Evolutionary conservation across 1,139 yeast genomes (phyloP), one percentile per base, ranked within the genome.

Genomic region (Yamadazyma spencermartinsiae): DNA sequence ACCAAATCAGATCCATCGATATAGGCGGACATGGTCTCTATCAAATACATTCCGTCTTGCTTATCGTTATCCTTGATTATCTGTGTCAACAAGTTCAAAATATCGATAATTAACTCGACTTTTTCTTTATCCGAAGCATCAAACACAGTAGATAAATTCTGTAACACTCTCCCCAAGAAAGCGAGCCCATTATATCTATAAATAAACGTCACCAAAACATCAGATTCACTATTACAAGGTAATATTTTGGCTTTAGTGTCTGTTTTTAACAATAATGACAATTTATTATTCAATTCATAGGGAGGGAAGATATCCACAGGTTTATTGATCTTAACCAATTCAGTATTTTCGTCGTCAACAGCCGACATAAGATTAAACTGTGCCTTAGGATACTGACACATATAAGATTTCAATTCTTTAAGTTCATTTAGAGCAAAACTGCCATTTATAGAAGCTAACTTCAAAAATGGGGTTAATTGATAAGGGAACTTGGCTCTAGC

Each of bases 171-270:
- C 1, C 97, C 97, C 25, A 90, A 51, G 31, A 86, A 66, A 0
- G 94, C 77, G 96, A 97, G 88, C 0, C 97, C 98, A 55, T 82
- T 86, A 54, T 82, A 88, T 4, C 75, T 72, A 56, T 84, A 79
- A 31, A 83, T 65, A 65, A 92, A 89, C 21, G 88, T 74, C 1
- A 85, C 84, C 30, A 86, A 70, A 4, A 80, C 72, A 25, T 65
- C 70, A 23, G 64, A 63, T 3, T 61, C 59, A 12, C 55, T 55
- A 2, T 68, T 53, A 2, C 78, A 60, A 1, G 86, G 79, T 23
- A 87, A 60, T 1, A 86, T 61, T 48, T 82, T 83, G 2, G 92
- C 97, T 42, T 72, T 76, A 0, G 96, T 84, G 3, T 83, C 82
- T n/a, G 55, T 56, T 13, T 60, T 56, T 35, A 78, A 58, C 8